Conservation (phyloP, 345 rosid species). For the Moricandia arvensis region DNA sequence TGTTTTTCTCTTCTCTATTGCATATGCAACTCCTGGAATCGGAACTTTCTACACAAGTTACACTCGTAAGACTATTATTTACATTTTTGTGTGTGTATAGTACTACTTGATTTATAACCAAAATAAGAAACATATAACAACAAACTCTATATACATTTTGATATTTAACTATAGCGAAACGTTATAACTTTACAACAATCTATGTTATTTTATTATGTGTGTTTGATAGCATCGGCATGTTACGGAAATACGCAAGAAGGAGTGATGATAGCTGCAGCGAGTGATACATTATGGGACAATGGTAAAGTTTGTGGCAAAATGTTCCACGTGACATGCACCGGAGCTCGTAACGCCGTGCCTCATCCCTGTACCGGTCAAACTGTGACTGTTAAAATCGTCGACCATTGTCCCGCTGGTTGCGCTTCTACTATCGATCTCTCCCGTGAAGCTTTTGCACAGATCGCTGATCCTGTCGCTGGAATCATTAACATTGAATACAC, state of each 20-base stretch:
- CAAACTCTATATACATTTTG: neutral
- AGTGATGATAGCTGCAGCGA: constrained; percentile 50
- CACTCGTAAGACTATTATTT: constrained; percentile 7
- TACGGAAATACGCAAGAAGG: constrained; percentile 24
- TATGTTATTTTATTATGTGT: neutral
- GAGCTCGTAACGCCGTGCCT: constrained; percentile 36
- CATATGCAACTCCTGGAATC: constrained; percentile 30
- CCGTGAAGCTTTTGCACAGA: constrained; percentile 47
- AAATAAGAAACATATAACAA: neutral
- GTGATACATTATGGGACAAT: constrained; percentile 46
- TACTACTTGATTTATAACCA: neutral
- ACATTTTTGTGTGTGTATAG: neutral
- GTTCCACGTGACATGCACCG: constrained; percentile 44
- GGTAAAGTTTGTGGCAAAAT: constrained; percentile 46
- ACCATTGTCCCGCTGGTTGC: constrained; percentile 42
- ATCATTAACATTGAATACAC: constrained; percentile 32
- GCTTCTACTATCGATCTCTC: constrained; percentile 46
- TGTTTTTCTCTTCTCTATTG: constrained; percentile 12
- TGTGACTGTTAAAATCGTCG: constrained; percentile 43
- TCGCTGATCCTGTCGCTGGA: constrained; percentile 49
- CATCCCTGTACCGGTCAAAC: constrained; percentile 44
- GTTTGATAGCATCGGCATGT: constrained; percentile 48
- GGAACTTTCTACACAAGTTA: constrained; percentile 34
- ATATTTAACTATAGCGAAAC: neutral
- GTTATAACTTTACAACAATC: neutral